Conservation (phyloP, 768 basidiomycete genomes). For the Lactifluus subvellereus region DNA sequence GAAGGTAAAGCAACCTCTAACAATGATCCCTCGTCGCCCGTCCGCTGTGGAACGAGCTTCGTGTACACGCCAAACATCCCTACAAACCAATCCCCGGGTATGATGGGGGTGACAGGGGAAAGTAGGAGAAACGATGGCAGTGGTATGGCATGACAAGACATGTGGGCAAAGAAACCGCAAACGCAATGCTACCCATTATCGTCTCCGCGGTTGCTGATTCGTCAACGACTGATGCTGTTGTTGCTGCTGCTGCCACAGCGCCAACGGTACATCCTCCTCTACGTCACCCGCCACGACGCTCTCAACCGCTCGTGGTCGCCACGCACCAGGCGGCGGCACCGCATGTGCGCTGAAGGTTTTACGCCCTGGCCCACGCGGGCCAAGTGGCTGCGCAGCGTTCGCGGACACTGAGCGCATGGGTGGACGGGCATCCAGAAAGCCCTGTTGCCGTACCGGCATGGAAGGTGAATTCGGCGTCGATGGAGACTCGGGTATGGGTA, state of each 20-base stretch:
- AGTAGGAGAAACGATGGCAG: not conserved
- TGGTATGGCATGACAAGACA: not conserved
- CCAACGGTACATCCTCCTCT: slow-evolving; percentile 77
- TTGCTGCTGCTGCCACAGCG: slow-evolving; percentile 60
- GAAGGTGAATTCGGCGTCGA: not conserved
- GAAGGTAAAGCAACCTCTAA: not conserved
- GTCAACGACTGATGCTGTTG: slow-evolving; percentile 47
- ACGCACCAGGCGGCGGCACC: slow-evolving; percentile 35
- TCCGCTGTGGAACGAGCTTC: not conserved
- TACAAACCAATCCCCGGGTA: not conserved
- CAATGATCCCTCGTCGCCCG: not conserved
- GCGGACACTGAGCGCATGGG: slow-evolving; percentile 70
- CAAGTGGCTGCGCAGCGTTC: slow-evolving; percentile 40
- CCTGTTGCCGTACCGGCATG: not conserved
- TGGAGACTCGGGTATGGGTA: not conserved
- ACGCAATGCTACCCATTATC: not conserved
- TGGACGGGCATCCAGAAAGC: slow-evolving; percentile 31
- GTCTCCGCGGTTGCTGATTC: slow-evolving; percentile 7
- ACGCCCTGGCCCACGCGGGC: slow-evolving; percentile 40
- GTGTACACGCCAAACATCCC: not conserved
- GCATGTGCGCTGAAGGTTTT: slow-evolving; percentile 68
- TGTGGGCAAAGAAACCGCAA: not conserved
- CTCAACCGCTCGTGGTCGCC: slow-evolving; percentile 41
- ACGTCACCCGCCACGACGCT: slow-evolving; percentile 28
- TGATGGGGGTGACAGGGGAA: not conserved